Evolutionary conservation across 805 yeast genomes (phyloP), one percentile per base, ranked within the genome.

Genomic region (Yamadazyma insecticola): DNA sequence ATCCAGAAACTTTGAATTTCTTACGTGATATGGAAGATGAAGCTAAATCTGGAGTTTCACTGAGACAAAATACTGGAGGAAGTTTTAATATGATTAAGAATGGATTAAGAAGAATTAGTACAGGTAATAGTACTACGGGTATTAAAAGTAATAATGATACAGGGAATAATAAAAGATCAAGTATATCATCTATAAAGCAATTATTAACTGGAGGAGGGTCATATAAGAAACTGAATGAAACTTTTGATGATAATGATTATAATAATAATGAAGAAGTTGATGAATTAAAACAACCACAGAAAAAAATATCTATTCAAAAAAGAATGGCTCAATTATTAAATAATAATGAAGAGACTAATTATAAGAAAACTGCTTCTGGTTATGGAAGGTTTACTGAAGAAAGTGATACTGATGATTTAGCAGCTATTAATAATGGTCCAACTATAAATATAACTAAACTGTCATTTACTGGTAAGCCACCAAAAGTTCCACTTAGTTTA

Each of bases 361-460:
- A 72, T 0, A 50, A 58, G 12, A 79, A 74, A 44, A 78, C 90
- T 0, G 95, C 95, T 0, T 55, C 67, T 4, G 96, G 96, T 0
- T 87, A 88, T 53, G 96, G 96, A 6, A 75, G 76, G 50, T 84
- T 72, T 49, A 78, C 89, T 0, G 19, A 28, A 8, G 19, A 28
- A 9, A 50, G 48, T 29, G 63, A 51, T 27, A 59, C 47, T 11
- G 67, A 61, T 12, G 65, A 60, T 21, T 37, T 60, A 12, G 51
- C 49, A 6, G 58, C 60, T 4, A 59, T 60, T 11, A 60, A 60
- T 39, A 39, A 25, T 22, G n/a, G n/a, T n/a, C n/a, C n/a, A n/a
- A 14, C 15, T 13, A n/a, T n/a, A n/a, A 24, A 25, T 21, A 13
- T 33, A 40, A 35, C 33, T 24, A 28, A 39, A 22, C 16, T 18